Base-by-base conservation (phyloP, 2,329 filamentous ascomycete species). In the Apiospora arundinis region DNA sequence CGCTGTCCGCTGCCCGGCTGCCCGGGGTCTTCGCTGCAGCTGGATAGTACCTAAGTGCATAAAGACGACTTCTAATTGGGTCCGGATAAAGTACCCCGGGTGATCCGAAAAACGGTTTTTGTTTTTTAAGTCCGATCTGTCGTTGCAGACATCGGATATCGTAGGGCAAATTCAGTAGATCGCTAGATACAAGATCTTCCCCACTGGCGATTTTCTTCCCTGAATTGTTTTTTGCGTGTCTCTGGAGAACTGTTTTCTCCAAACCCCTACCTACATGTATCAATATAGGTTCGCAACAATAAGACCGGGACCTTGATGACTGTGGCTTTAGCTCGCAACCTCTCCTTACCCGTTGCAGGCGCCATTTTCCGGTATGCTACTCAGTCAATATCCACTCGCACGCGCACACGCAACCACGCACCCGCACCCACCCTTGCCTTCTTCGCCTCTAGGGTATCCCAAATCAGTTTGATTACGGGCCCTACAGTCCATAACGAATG, bases 381-480 rank as follows among this genome's bases (percentile, higher is more conserved):
- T 37, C 56, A 63, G 28, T 63, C 32, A 23, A 63, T 63, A 63
- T 40, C 56, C 56, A 63, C 56, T 12, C 56, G 21, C 56, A 40
- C 56, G 7, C 28, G 28, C 16, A 37, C 52, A 60, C 52, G 42
- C 12, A 42, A 16, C 32, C 32, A 6, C 32, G 6, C 23, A n/a
- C 25, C 28, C 49, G 9, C 46, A 49, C 12, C 52, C 52, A 60
- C 32, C 32, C 32, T 60, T 63, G 28, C 56, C 56, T 63, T 28
- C 21, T 14, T 63, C 21, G 56, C n/a, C 56, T 63, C 56, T 40
- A 32, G 56, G 56, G 56, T 63, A 37, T 63, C 56, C 56, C 56
- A 63, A 40, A 40, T 40, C 56, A n/a, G 32, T 32, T 32, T 8
- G 21, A 9, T 63, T 63, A 32, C 56, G 56, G 56, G 56, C 56